A percentile compares a stretch with the other conserved stretches of the same genome.
Evolutionary conservation across 2,329 filamentous ascomycete species (phyloP).

Genomic region (Tothia fuscella): DNA sequence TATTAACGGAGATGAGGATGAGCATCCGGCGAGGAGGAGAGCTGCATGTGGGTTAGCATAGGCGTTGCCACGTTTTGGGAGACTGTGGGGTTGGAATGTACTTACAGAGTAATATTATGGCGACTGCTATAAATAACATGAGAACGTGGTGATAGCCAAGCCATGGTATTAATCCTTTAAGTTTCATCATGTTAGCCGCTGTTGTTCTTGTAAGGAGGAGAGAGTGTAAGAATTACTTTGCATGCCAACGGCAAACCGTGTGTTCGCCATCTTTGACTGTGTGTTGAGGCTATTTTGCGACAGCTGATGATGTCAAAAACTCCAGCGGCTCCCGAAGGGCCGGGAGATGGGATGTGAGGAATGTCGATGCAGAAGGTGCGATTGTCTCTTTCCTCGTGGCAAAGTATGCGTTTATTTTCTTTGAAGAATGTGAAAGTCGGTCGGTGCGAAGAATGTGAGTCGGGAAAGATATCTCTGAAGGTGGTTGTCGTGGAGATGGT

Average conservation of each 20-base stretch:
- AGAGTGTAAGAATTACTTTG: slow-evolving; percentile 27
- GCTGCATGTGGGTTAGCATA: slow-evolving; percentile 41
- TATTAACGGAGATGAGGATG: slow-evolving; percentile 88
- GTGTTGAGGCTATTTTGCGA: slow-evolving; percentile 12
- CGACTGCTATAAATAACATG: slow-evolving; percentile 90
- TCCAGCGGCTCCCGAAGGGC: slow-evolving; percentile 32
- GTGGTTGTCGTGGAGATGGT: too few relatives aligned
- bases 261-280: slow-evolving; percentile 30
- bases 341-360: slow-evolving; percentile 18
- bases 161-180: slow-evolving; percentile 45
- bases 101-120: slow-evolving; percentile 91
- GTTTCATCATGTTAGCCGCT: slow-evolving; percentile 13
- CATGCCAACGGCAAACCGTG: slow-evolving; percentile 39
- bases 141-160: slow-evolving; percentile 72
- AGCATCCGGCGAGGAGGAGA: slow-evolving; percentile 86
- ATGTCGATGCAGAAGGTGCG: slow-evolving; percentile 10
- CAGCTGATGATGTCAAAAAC: slow-evolving; percentile 12
- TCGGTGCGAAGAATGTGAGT: too few relatives aligned
- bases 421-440: too few relatives aligned
- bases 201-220: neutral
- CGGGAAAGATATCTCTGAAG: too few relatives aligned
- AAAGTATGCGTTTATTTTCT: too few relatives aligned
- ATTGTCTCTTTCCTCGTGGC: too few relatives aligned
- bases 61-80: neutral
- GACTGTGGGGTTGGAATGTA: slow-evolving; percentile 17